These are phyloP conservation scores for Metschnikowia arizonensis DNA, from an alignment of 805 yeast species.

Conservation along the genomic window DNA sequence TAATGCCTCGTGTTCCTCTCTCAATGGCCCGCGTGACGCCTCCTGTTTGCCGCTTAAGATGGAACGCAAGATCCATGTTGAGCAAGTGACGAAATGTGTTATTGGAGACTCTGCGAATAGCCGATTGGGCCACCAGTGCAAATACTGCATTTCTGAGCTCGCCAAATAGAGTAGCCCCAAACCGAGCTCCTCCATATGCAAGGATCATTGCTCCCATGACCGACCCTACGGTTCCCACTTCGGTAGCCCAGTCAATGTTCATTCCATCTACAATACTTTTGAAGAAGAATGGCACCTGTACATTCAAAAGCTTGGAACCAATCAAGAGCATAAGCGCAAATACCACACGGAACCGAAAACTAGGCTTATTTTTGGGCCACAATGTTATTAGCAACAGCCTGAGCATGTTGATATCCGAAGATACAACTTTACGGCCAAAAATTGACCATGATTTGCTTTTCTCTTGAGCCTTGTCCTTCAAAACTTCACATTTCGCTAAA, in stretches of 20 bases:
- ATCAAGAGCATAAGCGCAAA: constrained; percentile 71
- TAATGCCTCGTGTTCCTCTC: constrained; percentile 95
- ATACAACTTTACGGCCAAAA: constrained; percentile 20
- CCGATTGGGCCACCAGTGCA: constrained; percentile 92
- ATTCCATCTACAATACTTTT: constrained; percentile 80
- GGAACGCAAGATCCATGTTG: constrained; percentile 84
- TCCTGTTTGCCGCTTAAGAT: constrained; percentile 88
- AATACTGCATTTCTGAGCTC: constrained; percentile 93
- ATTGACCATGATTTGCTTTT: constrained; percentile 3
- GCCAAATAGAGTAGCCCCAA: constrained; percentile 92
- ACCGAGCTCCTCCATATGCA: constrained; percentile 90
- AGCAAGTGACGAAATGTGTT: constrained; percentile 83
- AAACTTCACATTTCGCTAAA: background rate
- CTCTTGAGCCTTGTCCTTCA: background rate
- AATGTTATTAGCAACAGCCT: constrained; percentile 62
- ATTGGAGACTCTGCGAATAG: constrained; percentile 83
- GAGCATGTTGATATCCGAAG: constrained; percentile 53
- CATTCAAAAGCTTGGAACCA: constrained; percentile 80
- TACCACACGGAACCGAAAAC: constrained; percentile 68
- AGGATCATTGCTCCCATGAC: constrained; percentile 65
- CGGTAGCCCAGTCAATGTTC: constrained; percentile 80
- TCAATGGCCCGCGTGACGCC: constrained; percentile 95
- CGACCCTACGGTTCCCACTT: constrained; percentile 59
- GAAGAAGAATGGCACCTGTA: constrained; percentile 94
- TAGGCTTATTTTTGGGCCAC: constrained; percentile 74